phyloP scores from a whole-genome alignment of 176 grass and related monocot species.

The Aegilops bicornis region DNA sequence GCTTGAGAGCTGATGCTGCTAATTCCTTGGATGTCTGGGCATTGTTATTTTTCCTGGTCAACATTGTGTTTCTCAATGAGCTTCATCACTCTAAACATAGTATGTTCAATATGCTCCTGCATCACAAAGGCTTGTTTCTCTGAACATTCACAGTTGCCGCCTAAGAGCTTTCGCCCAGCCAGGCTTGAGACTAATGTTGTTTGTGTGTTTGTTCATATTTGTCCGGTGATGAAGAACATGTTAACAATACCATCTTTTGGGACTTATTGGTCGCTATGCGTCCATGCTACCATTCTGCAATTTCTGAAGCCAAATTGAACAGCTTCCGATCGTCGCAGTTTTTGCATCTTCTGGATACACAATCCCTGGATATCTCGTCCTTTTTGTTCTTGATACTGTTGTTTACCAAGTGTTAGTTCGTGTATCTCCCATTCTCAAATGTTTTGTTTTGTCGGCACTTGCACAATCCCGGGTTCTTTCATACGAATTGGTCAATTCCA shows the following conservation, averaged over 20 bases:
- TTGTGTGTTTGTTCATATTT: not conserved
- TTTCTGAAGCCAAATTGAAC: conserved; percentile 28
- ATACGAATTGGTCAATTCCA: too few relatives aligned
- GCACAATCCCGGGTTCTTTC: too few relatives aligned
- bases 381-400: not conserved
- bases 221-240: conserved; percentile 15
- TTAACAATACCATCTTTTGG: conserved; percentile 19
- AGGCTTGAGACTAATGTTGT: conserved; percentile 61
- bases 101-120: not conserved
- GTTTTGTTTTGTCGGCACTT: too few relatives aligned
- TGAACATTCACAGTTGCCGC: conserved; percentile 59
- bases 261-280: not conserved
- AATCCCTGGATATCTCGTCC: not conserved
- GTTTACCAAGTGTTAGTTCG: not conserved
- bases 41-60: not conserved
- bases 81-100: not conserved
- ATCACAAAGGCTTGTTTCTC: conserved; percentile 61
- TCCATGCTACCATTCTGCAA: conserved; percentile 46
- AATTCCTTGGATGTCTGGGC: conserved; percentile 52
- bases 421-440: too few relatives aligned
- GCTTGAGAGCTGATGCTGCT: conserved; percentile 56
- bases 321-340: not conserved
- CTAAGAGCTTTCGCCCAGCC: conserved; percentile 57
- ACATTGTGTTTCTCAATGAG: too few relatives aligned
- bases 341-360: too few relatives aligned